Evolutionary conservation across 176 grass and related monocot species (phyloP).

Genomic region (Elaeis guineensis): DNA sequence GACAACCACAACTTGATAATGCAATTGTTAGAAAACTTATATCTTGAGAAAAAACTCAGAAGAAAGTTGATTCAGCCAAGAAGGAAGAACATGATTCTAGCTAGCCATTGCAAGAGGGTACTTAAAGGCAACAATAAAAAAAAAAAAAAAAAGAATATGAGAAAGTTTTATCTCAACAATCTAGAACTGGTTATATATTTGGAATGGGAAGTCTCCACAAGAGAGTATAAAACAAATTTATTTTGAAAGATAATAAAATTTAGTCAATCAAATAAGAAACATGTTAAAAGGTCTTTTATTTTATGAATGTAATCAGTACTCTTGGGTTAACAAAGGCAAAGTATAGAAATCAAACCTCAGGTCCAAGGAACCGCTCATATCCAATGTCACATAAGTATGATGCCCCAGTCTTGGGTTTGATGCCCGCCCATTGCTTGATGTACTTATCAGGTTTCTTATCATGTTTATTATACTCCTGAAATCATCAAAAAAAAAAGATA

Average conservation of each 20-base stretch:
- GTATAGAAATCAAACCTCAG: conserved; percentile 62
- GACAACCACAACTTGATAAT: too few relatives aligned
- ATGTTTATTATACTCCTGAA: conserved; percentile 85
- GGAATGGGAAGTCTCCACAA: too few relatives aligned
- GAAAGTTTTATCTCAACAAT: not conserved
- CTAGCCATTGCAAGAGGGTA: too few relatives aligned
- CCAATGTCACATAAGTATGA: conserved; percentile 90
- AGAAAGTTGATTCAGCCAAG: too few relatives aligned
- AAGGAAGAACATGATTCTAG: too few relatives aligned
- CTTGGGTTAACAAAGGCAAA: conserved; percentile 1
- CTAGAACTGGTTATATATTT: too few relatives aligned
- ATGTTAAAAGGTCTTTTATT: too few relatives aligned
- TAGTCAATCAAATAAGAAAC: too few relatives aligned
- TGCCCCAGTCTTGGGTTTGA: conserved; percentile 82
- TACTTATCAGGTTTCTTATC: conserved; percentile 90
- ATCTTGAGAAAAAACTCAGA: too few relatives aligned
- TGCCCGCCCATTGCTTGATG: conserved; percentile 70
- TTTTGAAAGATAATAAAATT: too few relatives aligned
- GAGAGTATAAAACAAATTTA: too few relatives aligned
- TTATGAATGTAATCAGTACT: not conserved
- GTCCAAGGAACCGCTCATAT: conserved; percentile 98
- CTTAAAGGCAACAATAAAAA: not conserved
- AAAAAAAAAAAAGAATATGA: not conserved
- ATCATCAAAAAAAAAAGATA: conserved; percentile 11
- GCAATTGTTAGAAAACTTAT: too few relatives aligned